These are phyloP conservation scores for Hamigera avellanea DNA, from an alignment of 495 filamentous ascomycete species.

Conservation along the genomic window DNA sequence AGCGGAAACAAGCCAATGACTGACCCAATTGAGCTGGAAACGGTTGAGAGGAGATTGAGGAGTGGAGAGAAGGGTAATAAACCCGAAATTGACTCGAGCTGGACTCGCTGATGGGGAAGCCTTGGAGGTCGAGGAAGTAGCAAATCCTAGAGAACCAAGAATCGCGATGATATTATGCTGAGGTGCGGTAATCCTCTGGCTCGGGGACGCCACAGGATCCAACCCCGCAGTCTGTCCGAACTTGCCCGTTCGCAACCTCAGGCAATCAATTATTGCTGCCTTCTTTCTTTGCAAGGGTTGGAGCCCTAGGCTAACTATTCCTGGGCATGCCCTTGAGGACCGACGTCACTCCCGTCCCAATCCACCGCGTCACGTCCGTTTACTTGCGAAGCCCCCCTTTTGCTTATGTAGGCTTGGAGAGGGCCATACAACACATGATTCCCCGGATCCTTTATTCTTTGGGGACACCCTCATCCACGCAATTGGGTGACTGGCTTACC, in stretches of 20 bases:
- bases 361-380: slow-evolving; percentile 16
- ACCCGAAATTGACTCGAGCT: slow-evolving; percentile 22
- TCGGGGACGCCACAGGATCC: slow-evolving; percentile 19
- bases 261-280: slow-evolving; percentile 9
- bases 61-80: slow-evolving; percentile 28
- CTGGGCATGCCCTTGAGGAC: slow-evolving; percentile 3
- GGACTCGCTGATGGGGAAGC: slow-evolving; percentile 19
- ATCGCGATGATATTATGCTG: slow-evolving; percentile 20
- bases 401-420: neutral
- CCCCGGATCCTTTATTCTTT: neutral
- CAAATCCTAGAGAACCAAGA: slow-evolving; percentile 15
- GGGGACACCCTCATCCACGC: neutral
- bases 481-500: too few relatives aligned
- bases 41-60: slow-evolving; percentile 11
- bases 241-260: slow-evolving; percentile 11
- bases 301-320: slow-evolving; percentile 13
- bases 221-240: slow-evolving; percentile 13
- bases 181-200: slow-evolving; percentile 22
- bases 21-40: slow-evolving; percentile 28
- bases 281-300: slow-evolving; percentile 7
- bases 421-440: too few relatives aligned
- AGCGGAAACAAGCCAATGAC: slow-evolving; percentile 7
- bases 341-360: slow-evolving; percentile 22
- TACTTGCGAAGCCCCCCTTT: slow-evolving; percentile 5
- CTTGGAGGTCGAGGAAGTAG: slow-evolving; percentile 17